phyloP scores from a whole-genome alignment of 2,329 filamentous ascomycete genomes.

The Apiospora koreana region DNA sequence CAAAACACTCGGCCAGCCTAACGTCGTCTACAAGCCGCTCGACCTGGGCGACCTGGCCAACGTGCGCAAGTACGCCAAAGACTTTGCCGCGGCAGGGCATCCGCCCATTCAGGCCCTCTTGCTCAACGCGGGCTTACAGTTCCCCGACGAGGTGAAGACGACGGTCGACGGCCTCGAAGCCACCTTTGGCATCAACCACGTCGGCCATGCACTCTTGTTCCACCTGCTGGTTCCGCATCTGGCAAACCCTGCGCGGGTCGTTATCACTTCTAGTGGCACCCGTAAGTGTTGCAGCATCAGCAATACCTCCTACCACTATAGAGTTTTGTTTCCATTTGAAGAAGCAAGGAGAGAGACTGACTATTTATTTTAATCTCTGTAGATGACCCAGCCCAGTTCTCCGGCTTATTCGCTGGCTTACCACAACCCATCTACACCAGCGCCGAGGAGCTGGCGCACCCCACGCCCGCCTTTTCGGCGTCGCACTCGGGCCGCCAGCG shows the following conservation, averaged over 20 bases:
- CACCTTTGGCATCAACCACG: slow-evolving; percentile 50
- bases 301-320: slow-evolving; percentile 16
- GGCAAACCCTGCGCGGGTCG: slow-evolving; percentile 40
- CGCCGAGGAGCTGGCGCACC: slow-evolving; percentile 46
- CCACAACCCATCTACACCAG: slow-evolving; percentile 40
- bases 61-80: slow-evolving; percentile 42
- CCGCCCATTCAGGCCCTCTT: slow-evolving; percentile 45
- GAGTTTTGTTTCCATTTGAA: too few species aligned
- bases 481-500: slow-evolving; percentile 35
- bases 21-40: slow-evolving; percentile 42
- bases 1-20: slow-evolving; percentile 37
- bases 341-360: slow-evolving; percentile 30
- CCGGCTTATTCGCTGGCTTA: neutral
- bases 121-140: slow-evolving; percentile 51
- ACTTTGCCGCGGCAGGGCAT: slow-evolving; percentile 33
- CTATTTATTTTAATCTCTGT: slow-evolving; percentile 28
- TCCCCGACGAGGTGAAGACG: slow-evolving; percentile 35
- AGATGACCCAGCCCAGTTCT: neutral
- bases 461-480: slow-evolving; percentile 25
- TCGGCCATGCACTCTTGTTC: slow-evolving; percentile 52
- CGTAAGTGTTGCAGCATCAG: slow-evolving; percentile 45
- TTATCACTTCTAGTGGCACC: slow-evolving; percentile 36
- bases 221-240: slow-evolving; percentile 44
- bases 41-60: slow-evolving; percentile 42
- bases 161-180: slow-evolving; percentile 45